A percentile compares a stretch with the other conserved stretches of the same genome.
These are phyloP conservation scores for Solanum paucissectum DNA, from an alignment of 257 asterid genomes.

Conservation along the genomic window DNA sequence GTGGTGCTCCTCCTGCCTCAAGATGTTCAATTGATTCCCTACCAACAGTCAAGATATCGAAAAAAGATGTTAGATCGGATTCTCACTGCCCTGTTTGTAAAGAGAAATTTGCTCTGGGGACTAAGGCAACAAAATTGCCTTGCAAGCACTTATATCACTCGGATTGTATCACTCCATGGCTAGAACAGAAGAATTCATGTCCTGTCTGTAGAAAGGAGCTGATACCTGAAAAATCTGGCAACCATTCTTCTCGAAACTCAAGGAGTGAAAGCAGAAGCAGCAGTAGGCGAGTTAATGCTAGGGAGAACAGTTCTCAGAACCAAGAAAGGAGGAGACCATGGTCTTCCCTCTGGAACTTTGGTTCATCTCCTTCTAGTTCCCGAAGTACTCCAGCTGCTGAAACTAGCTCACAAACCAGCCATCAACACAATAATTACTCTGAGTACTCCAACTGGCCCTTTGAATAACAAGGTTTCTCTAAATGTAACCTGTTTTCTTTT, in stretches of 20 bases:
- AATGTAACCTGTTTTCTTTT: background rate
- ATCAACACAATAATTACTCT: slow-evolving; percentile 34
- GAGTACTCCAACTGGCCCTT: slow-evolving; percentile 71
- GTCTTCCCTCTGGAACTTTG: slow-evolving; percentile 88
- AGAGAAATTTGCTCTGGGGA: slow-evolving; percentile 66
- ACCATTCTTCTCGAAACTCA: slow-evolving; percentile 12
- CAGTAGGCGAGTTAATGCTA: slow-evolving; percentile 30
- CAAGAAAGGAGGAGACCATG: slow-evolving; percentile 49
- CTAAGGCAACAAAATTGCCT: slow-evolving; percentile 56
- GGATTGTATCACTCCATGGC: slow-evolving; percentile 85
- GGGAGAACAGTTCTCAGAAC: slow-evolving; percentile 24
- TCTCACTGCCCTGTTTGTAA: slow-evolving; percentile 76
- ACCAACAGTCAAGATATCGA: slow-evolving; percentile 61
- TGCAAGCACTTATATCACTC: slow-evolving; percentile 80
- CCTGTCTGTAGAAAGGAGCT: slow-evolving; percentile 85
- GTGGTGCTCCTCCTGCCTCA: slow-evolving; percentile 69
- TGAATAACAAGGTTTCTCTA: slow-evolving; percentile 23
- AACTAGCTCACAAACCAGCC: slow-evolving; percentile 36
- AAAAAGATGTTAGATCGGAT: slow-evolving; percentile 66
- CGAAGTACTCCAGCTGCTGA: slow-evolving; percentile 31
- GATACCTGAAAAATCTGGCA: slow-evolving; percentile 3
- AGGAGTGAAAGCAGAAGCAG: slow-evolving; percentile 37
- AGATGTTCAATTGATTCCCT: slow-evolving; percentile 60
- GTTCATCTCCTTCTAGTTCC: slow-evolving; percentile 38
- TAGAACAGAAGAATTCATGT: slow-evolving; percentile 66